Percentiles rank a stretch among this genome's conserved stretches.
Conservation (phyloP, 371 early-diverging fungal species). For the Mortierella sp. region DNA sequence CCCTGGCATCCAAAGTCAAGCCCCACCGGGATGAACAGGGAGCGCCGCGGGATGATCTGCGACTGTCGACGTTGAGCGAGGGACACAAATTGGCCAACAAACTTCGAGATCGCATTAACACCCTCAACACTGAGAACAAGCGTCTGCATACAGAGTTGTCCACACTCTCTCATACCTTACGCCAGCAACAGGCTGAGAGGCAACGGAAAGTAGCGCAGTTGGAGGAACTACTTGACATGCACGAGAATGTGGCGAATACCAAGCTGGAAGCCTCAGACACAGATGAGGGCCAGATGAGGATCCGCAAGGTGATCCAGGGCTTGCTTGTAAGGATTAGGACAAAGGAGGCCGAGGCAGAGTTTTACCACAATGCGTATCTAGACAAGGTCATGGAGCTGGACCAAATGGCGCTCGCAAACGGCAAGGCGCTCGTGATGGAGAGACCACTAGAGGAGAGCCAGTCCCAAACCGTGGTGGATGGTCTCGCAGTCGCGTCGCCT, state of each 20-base stretch:
- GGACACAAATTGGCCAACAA: constrained; percentile 42
- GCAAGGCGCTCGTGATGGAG: constrained; percentile 28
- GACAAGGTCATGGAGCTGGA: constrained; percentile 54
- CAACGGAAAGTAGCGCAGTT: constrained; percentile 43
- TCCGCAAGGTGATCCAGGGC: constrained; percentile 52
- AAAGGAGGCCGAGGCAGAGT: constrained; percentile 53
- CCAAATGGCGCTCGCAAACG: constrained; percentile 40
- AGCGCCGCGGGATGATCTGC: constrained; percentile 32
- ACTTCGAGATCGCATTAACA: constrained; percentile 45
- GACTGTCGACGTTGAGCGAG: constrained; percentile 28
- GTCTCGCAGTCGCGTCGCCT: constrained; percentile 10
- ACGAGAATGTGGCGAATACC: constrained; percentile 28
- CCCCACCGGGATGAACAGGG: constrained; percentile 21
- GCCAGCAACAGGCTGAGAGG: constrained; percentile 43
- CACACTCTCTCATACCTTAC: constrained; percentile 29
- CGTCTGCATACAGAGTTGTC: constrained; percentile 40
- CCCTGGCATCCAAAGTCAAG: constrained; percentile 21
- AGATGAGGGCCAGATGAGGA: constrained; percentile 44
- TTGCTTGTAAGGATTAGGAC: constrained; percentile 49
- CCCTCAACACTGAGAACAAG: constrained; percentile 42
- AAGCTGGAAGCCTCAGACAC: constrained; percentile 33
- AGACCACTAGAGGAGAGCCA: constrained; percentile 4
- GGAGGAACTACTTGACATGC: constrained; percentile 48
- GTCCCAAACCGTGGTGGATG: constrained; percentile 11
- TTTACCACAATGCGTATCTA: constrained; percentile 54